Evolutionary conservation across 305 asterid species (phyloP), one percentile per base, ranked within the genome.

Genomic region (Solanum hybrid): DNA sequence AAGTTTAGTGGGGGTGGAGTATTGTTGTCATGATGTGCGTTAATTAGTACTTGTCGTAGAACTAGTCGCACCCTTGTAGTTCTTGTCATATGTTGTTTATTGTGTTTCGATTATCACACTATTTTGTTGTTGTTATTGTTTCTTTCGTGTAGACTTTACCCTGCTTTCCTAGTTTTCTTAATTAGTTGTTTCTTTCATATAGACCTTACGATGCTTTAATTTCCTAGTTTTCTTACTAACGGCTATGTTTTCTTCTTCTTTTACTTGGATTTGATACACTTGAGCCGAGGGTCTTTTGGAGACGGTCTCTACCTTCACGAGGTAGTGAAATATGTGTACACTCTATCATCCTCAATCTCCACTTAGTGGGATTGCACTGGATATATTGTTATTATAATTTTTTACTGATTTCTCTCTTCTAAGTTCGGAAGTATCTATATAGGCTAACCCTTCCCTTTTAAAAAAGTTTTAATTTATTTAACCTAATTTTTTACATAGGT

Each of bases 281-380:
- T 56, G 10, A 56, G 26, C 11, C 2, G 5, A 56, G 10, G 0
- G 4, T 1, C 2, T 56, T 56, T 19, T 8, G 24, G 10, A 56
- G 0, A 56, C 10, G 0, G 5, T 56, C 24, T 17, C 24, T 19
- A 56, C 24, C 11, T 56, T 7, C 24, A 56, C 4, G 11, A 56
- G 10, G 1, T 2, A 56, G 2, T 5, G 1, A n/a, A n/a, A n/a
- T n/a, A n/a, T n/a, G n/a, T n/a, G n/a, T n/a, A n/a, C n/a, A n/a
- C 2, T 56, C 10, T 56, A 17, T 6, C 24, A 0, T 56, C 0
- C 1, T 7, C 24, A 56, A 0, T 7, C 24, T 7, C 4, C 10
- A 56, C 69, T 56, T 56, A 56, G 69, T 56, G 1, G 69, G 0
- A 56, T 6, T 56, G 10, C 4, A 17, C 69, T 15, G 9, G 0